phyloP scores from a whole-genome alignment of 148 eudicot genomes.

The Amaranthus palmeri region DNA sequence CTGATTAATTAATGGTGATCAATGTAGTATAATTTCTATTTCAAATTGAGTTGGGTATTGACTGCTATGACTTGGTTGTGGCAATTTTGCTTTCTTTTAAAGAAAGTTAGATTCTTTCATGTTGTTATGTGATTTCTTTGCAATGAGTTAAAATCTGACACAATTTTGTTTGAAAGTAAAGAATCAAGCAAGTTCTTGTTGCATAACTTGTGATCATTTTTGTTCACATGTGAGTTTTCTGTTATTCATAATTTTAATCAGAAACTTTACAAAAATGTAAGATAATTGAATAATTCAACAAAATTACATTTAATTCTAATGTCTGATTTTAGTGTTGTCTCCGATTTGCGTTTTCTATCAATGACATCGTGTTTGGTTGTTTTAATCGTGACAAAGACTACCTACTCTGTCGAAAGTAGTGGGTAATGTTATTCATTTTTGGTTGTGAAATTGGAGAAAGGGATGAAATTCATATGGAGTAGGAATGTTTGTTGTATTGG shows the following conservation, averaged over 20 bases:
- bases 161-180: constrained; percentile 13
- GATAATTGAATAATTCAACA: too few species aligned
- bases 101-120: constrained; percentile 10
- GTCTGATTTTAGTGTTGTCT: too few species aligned
- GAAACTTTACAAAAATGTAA: too few species aligned
- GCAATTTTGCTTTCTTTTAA: neutral
- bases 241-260: too few species aligned
- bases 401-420: neutral
- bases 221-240: too few species aligned
- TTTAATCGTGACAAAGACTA: too few species aligned
- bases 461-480: neutral
- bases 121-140: neutral
- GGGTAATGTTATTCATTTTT: neutral
- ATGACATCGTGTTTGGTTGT: too few species aligned
- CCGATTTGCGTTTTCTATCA: too few species aligned
- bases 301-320: too few species aligned
- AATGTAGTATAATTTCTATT: neutral
- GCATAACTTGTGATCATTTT: neutral
- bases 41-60: neutral
- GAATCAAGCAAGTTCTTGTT: constrained; percentile 12
- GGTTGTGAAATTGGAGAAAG: neutral
- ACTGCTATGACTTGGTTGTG: neutral
- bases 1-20: neutral
- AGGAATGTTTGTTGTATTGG: neutral
- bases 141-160: neutral